Evolutionary conservation across 257 asterid species (phyloP).

Genomic region (Nicotiana tabacum): DNA sequence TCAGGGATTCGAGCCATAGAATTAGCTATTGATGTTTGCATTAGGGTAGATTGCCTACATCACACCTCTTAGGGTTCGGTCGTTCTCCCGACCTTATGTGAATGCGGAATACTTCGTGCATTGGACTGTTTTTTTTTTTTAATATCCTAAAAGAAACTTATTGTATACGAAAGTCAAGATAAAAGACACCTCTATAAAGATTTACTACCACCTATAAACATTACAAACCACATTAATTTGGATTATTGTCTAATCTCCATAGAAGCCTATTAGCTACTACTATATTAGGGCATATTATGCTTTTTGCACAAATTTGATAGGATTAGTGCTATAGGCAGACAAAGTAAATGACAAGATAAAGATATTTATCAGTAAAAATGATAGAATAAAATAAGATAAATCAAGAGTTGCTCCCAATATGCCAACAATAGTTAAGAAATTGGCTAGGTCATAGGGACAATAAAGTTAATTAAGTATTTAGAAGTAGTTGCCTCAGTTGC

Average conservation of each 20-base stretch:
- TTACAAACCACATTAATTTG: not conserved
- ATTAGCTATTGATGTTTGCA: accelerated
- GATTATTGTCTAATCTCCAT: not conserved
- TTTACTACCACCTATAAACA: conserved; percentile 3
- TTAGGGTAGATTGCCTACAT: too few relatives aligned
- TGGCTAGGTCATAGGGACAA: conserved; percentile 9
- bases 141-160: not conserved
- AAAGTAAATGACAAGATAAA: conserved; percentile 12
- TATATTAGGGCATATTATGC: not conserved
- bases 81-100: too few relatives aligned
- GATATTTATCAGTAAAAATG: not conserved
- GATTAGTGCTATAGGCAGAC: conserved; percentile 24
- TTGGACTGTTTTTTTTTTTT: too few relatives aligned
- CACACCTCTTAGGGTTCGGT: too few relatives aligned
- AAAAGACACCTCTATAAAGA: not conserved
- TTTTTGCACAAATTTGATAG: conserved; percentile 14
- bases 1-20: accelerated
- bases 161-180: not conserved
- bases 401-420: conserved; percentile 9
- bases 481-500: not conserved
- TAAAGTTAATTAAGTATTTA: not conserved
- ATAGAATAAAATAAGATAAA: not conserved
- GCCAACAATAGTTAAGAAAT: conserved; percentile 2
- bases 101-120: too few relatives aligned
- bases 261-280: not conserved